Conservation (phyloP, 495 filamentous ascomycete genomes). For the Hypoxylon fragiforme region DNA sequence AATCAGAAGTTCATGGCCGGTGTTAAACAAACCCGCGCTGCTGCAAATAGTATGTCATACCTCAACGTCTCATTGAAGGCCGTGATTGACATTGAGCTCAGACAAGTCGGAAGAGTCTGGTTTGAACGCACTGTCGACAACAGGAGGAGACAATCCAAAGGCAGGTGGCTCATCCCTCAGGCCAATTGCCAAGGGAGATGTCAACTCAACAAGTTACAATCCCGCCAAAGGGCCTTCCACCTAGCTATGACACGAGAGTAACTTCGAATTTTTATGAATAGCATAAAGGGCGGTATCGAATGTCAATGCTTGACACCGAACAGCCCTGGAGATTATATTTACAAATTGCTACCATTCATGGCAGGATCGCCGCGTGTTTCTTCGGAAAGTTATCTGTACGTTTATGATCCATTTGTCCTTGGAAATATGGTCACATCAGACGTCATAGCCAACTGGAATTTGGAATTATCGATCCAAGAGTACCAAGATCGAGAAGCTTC, state of each 20-base stretch:
- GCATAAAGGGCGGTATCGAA: no score
- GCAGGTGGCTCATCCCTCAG: conserved; percentile 26
- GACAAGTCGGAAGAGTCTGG: conserved; percentile 7
- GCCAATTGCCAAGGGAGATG: conserved; percentile 22
- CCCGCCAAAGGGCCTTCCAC: conserved; percentile 25
- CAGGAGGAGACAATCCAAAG: conserved; percentile 27
- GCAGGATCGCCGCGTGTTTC: no score
- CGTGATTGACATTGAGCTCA: background rate
- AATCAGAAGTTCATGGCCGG: conserved; percentile 28
- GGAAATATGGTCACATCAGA: no score
- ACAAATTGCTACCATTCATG: no score
- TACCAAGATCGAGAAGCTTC: background rate
- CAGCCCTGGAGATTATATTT: no score
- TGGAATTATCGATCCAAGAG: conserved; percentile 16
- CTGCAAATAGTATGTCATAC: conserved; percentile 9
- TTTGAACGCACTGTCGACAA: conserved; percentile 1
- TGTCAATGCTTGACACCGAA: no score
- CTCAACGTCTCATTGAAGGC: background rate
- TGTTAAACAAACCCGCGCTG: conserved; percentile 18
- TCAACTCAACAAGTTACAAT: conserved; percentile 18
- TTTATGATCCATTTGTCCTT: no score
- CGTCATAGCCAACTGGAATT: conserved; percentile 12
- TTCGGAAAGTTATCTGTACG: no score
- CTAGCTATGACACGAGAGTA: background rate
- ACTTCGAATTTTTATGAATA: background rate